Evolutionary conservation across 345 rosid genomes (phyloP).

Genomic region (Orychophragmus violaceus): DNA sequence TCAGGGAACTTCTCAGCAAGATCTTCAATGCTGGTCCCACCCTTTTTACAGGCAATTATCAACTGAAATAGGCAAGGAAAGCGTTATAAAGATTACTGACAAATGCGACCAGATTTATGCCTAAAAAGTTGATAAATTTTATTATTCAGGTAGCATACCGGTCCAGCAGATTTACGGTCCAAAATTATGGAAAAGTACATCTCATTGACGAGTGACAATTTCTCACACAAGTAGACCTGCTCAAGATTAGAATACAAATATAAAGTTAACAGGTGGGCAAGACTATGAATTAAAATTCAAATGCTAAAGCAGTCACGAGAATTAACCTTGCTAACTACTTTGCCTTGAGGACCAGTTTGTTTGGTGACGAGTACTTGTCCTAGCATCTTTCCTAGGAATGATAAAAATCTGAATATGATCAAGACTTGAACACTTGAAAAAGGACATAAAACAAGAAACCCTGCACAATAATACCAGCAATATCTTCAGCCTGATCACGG

Average conservation of each 20-base stretch:
- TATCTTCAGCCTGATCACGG: constrained; percentile 65
- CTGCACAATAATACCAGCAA: constrained; percentile 52
- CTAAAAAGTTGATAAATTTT: not conserved
- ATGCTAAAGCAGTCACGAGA: not conserved
- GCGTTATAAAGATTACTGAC: not conserved
- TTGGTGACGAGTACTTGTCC: constrained; percentile 96
- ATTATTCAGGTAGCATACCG: constrained; percentile 53
- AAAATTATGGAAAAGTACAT: constrained; percentile 97
- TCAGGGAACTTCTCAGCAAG: constrained; percentile 97
- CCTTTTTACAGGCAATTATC: constrained; percentile 91
- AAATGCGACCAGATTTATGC: not conserved
- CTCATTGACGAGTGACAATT: constrained; percentile 90
- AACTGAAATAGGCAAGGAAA: constrained; percentile 44
- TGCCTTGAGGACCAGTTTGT: constrained; percentile 96
- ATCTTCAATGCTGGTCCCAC: constrained; percentile 99
- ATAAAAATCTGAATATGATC: not conserved
- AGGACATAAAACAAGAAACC: not conserved
- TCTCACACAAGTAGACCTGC: constrained; percentile 95
- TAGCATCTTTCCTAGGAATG: constrained; percentile 81
- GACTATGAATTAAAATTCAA: not conserved
- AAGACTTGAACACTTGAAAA: not conserved
- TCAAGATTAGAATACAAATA: not conserved
- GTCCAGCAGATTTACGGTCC: constrained; percentile 94
- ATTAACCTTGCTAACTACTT: constrained; percentile 94
- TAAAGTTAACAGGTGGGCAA: not conserved